Base-by-base conservation (phyloP, 2,329 filamentous ascomycete species). In the Phoma herbarum region DNA sequence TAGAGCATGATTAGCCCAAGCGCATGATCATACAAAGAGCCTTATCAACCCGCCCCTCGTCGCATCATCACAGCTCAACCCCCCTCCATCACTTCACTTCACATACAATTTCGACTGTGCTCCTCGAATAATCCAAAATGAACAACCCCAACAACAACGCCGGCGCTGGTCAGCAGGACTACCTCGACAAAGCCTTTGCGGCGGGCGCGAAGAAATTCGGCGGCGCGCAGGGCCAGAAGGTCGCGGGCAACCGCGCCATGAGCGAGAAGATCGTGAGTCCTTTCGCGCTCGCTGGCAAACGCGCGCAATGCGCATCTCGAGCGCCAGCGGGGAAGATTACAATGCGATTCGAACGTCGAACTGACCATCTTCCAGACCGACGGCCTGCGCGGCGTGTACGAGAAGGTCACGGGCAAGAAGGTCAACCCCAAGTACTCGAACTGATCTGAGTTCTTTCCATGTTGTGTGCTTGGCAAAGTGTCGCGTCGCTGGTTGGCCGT, bases 371-470 rank as follows among this genome's bases (percentile, higher is more conserved):
- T 1, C 53, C 47, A 76, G 73, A 85, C 83, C 52, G 84, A 86
- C 65, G 73, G 75, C 28, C 78, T 77, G 5, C 77, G 84, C 55
- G 77, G 74, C 7, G 64, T 80, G 52, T 85, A 83, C 45, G 83
- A 86, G 69, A 82, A 83, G 67, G 52, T 70, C 2, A 84, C 83
- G 58, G 84, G 81, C 39, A 81, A 80, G 66, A 70, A 83, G 14
- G 77, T 84, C 12, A 78, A 81, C 14, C 70, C 79, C 4, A 83
- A 84, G 72, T 71, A 80, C 68, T 82, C 80, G 22, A 82, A 83
- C 67, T 83, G 79, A 53, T n/a, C n/a, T n/a, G n/a, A n/a, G n/a
- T n/a, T n/a, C n/a, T n/a, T n/a, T n/a, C n/a, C n/a, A n/a, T n/a
- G n/a, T n/a, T n/a, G n/a, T n/a, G n/a, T n/a, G n/a, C n/a, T n/a